phyloP scores from a whole-genome alignment of 495 filamentous ascomycete genomes.

The Penicillium crystallinum region DNA sequence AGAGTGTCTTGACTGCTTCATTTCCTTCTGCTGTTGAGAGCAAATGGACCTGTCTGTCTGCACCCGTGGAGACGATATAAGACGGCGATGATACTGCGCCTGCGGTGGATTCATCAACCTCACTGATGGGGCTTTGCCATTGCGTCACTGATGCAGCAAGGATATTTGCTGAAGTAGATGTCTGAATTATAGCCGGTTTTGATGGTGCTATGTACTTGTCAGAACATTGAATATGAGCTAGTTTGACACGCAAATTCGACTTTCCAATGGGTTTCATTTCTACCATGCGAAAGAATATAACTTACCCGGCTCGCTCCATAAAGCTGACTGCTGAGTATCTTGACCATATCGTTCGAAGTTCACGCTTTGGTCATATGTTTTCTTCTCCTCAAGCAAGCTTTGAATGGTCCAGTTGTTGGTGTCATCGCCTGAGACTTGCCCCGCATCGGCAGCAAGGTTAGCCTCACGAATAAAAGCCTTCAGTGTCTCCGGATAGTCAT shows the following conservation, averaged over 20 bases:
- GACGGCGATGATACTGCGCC: conserved; percentile 2
- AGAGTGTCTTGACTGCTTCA: conserved; percentile 22
- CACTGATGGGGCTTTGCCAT: conserved; percentile 23
- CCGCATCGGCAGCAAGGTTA: conserved; percentile 42
- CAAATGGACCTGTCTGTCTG: conserved; percentile 49
- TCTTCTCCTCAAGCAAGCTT: conserved; percentile 60
- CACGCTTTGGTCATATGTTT: conserved; percentile 52
- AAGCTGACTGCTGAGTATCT: conserved; percentile 28
- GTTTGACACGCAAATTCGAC: background rate
- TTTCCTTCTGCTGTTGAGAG: conserved; percentile 28
- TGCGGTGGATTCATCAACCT: conserved; percentile 5
- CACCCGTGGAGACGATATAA: conserved; percentile 46
- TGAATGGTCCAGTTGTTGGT: conserved; percentile 55
- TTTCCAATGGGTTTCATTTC: background rate
- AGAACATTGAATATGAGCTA: background rate
- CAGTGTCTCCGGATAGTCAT: conserved; percentile 57
- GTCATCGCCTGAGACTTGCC: conserved; percentile 38
- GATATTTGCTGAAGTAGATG: conserved; percentile 48
- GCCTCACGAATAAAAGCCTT: conserved; percentile 59
- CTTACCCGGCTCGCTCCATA: conserved; percentile 50
- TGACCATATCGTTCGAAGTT: conserved; percentile 51
- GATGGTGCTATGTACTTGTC: conserved; percentile 43
- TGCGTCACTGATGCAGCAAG: conserved; percentile 47
- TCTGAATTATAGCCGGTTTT: conserved; percentile 33
- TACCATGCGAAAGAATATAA: background rate